A percentile compares a stretch with the other conserved stretches of the same genome.
phyloP scores from a whole-genome alignment of 106 monocot genomes.

The Acorus calamus region DNA sequence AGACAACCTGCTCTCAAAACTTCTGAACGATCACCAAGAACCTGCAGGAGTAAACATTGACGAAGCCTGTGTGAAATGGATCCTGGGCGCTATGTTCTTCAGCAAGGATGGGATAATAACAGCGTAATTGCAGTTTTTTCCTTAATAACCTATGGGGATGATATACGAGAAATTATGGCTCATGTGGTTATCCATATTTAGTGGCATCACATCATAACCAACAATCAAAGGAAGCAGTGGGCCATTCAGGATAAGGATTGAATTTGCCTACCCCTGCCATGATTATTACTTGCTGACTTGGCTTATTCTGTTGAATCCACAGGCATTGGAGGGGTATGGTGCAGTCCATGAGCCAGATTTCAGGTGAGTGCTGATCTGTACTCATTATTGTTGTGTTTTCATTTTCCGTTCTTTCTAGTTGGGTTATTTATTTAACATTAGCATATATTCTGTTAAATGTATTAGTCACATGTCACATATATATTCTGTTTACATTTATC shows the following conservation, averaged over 20 bases:
- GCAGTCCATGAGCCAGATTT: conserved; percentile 64
- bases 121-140: conserved; percentile 99
- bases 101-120: conserved; percentile 99
- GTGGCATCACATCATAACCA: conserved; percentile 64
- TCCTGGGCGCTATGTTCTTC: conserved; percentile 85
- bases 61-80: conserved; percentile 67
- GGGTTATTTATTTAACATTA: not conserved
- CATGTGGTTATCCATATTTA: conserved; percentile 66
- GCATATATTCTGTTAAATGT: too few species aligned
- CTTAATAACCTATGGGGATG: conserved; percentile 86
- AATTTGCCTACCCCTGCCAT: conserved; percentile 56
- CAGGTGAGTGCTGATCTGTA: conserved; percentile 41
- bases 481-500: not conserved
- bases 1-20: conserved; percentile 34
- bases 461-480: not conserved
- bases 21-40: conserved; percentile 39
- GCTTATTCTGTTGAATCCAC: conserved; percentile 99
- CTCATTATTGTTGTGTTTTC: not conserved
- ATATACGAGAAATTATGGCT: conserved; percentile 73
- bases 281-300: conserved; percentile 75
- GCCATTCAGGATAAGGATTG: conserved; percentile 83
- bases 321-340: conserved; percentile 95
- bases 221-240: conserved; percentile 41
- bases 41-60: conserved; percentile 31
- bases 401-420: not conserved